These are phyloP conservation scores for Fusarium dimerum DNA, from an alignment of 2,329 filamentous ascomycete genomes.

Conservation along the genomic window DNA sequence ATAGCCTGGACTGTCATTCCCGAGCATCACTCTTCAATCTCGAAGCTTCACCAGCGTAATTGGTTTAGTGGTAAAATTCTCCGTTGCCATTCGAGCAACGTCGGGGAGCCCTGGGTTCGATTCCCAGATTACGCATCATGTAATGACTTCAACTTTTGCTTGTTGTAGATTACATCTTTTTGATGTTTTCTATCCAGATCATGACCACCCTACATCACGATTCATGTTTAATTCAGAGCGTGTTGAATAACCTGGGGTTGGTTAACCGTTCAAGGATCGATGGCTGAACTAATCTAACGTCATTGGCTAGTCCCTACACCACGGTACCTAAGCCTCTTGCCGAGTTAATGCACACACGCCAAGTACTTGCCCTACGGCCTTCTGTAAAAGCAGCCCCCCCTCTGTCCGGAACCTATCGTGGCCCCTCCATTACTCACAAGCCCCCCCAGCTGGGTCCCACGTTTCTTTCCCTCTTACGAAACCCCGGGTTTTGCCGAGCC, in stretches of 20 bases:
- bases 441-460: constrained; percentile 13
- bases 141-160: too few relatives aligned
- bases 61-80: not conserved
- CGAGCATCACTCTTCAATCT: not conserved
- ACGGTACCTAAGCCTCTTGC: too few relatives aligned
- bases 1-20: not conserved
- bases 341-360: not conserved
- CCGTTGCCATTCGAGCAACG: not conserved
- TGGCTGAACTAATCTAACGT: too few relatives aligned
- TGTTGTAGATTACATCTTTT: too few relatives aligned
- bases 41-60: not conserved
- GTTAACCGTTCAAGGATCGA: too few relatives aligned
- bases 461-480: constrained; percentile 2
- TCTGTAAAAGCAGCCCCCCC: constrained; percentile 17
- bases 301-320: too few relatives aligned
- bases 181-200: too few relatives aligned
- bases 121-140: not conserved
- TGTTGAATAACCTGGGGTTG: too few relatives aligned
- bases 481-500: constrained; percentile 27
- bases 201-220: too few relatives aligned
- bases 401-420: constrained; percentile 30
- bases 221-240: too few relatives aligned
- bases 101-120: not conserved
- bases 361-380: not conserved
- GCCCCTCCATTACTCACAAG: constrained; percentile 35